phyloP scores from a whole-genome alignment of 148 eudicot genomes.

The Camellia lanceoleosa region DNA sequence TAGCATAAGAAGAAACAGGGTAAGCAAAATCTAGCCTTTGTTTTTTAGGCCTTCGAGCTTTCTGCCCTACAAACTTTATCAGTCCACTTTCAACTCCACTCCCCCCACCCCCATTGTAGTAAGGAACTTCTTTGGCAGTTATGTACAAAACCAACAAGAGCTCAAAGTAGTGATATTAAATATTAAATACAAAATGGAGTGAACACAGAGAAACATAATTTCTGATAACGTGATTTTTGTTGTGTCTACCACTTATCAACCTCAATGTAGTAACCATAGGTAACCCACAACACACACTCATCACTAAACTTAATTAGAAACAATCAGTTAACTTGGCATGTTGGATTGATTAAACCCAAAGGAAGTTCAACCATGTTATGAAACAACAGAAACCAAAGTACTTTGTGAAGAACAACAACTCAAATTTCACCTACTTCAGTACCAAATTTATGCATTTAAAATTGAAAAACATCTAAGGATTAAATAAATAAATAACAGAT shows the following conservation, averaged over 20 bases:
- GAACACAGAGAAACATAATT: neutral
- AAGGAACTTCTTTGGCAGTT: neutral
- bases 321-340: neutral
- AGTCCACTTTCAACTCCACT: neutral
- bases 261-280: neutral
- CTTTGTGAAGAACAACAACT: neutral
- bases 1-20: too few species aligned
- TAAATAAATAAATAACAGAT: too few species aligned
- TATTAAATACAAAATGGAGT: neutral
- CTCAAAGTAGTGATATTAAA: neutral
- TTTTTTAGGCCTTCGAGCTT: neutral
- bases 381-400: neutral
- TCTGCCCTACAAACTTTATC: neutral
- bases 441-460: too few species aligned
- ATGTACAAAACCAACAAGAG: neutral
- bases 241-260: neutral
- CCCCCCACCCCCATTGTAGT: neutral
- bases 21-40: neutral
- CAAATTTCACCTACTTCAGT: neutral
- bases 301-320: neutral
- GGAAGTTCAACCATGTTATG: neutral
- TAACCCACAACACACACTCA: neutral
- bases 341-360: neutral
- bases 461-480: too few species aligned
- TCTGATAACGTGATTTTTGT: neutral